Base-by-base conservation (phyloP, 306 rosid genomes). In the Lathyrus oleraceus region DNA sequence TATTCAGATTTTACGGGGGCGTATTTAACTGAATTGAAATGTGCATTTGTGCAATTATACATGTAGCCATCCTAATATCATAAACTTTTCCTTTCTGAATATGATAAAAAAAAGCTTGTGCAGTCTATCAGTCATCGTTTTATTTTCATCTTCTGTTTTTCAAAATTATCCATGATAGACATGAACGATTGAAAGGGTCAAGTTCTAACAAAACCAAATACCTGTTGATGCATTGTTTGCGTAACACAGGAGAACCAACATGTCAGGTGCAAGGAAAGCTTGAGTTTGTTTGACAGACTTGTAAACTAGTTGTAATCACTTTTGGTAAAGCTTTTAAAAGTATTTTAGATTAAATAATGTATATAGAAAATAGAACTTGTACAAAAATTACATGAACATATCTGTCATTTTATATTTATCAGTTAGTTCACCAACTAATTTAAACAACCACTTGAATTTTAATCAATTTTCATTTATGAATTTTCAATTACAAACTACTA, bases 11-110 rank as follows among this genome's bases (percentile, higher is more conserved):
- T 71, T 27, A 70, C 32, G 25, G 47, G 36, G 19, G 23, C 10
- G 53, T 32, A 17, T 58, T 58, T 54, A 66, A 72, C 35, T 58
- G 25, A 58, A 65, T 23, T 19, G 20, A 36, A 72, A 28, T 53
- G 21, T 61, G 65, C 28, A 56, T 45, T 16, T 15, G 28, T n/a
- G 25, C 57, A 27, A 23, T 16, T 40, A 21, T 14, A 39, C 19
- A 3, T 67, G 23, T 21, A 15, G 35, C 10, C 17, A 44, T 25
- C 67, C 28, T 13, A 21, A 63, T 63, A 62, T 57, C 27, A 65
- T 9, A 53, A 53, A 53, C 60, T 21, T 21, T 20, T 52, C 59
- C 6, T 9, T 53, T 11, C 9, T 53, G 35, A 53, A 53, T 53
- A 53, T 21, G 35, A 53, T 21, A 5, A 11, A 21, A 20, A 21